These are phyloP conservation scores for Heliamphora pulchella DNA, from an alignment of 179 eudicot genomes.

Conservation along the genomic window DNA sequence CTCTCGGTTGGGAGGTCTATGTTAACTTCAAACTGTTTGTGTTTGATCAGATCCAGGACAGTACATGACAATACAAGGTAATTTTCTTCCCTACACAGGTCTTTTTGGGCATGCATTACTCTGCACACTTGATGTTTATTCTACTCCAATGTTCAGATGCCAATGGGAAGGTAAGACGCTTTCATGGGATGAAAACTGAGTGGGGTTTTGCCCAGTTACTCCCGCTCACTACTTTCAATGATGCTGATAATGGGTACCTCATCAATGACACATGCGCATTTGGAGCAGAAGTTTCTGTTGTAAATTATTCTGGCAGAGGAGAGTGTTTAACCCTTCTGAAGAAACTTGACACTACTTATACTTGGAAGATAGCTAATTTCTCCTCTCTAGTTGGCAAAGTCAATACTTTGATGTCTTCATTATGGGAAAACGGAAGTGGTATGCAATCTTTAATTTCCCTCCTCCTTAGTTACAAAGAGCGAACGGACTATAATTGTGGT, in stretches of 20 bases:
- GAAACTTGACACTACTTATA: not conserved
- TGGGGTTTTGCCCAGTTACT: constrained; percentile 12
- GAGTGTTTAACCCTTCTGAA: not conserved
- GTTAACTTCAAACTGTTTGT: constrained; percentile 9
- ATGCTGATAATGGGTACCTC: constrained; percentile 2
- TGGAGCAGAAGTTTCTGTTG: constrained; percentile 4
- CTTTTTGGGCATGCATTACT: not conserved
- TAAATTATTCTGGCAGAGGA: not conserved
- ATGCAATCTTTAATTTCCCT: not conserved
- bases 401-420: not conserved
- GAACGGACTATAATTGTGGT: not conserved
- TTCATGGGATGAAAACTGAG: not conserved
- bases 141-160: not conserved
- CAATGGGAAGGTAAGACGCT: not conserved
- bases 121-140: not conserved
- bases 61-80: constrained; percentile 13
- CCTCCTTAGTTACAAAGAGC: not conserved
- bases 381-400: not conserved
- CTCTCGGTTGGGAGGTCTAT: constrained; percentile 6
- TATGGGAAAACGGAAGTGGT: not conserved
- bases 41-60: not conserved
- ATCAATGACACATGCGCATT: not conserved
- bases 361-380: not conserved
- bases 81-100: not conserved
- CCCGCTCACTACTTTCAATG: not conserved